A percentile compares a stretch with the other conserved stretches of the same genome.
Evolutionary conservation across 1,139 yeast species (phyloP).

Genomic region (Debaryomyces nepalensis): DNA sequence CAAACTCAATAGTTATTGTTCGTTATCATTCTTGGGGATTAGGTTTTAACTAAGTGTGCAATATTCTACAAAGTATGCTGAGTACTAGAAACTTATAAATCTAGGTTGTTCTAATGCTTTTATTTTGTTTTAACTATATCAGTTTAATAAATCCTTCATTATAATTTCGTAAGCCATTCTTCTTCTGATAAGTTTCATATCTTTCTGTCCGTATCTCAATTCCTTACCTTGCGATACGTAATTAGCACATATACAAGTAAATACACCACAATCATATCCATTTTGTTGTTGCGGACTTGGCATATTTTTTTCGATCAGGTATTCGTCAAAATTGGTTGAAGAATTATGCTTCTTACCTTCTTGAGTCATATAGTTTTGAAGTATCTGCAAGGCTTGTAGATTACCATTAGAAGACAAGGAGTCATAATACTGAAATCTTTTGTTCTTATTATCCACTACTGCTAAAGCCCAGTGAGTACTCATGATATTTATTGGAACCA

Average conservation of each 20-base stretch:
- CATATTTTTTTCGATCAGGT: slow-evolving; percentile 38
- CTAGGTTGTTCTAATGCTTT: too few relatives aligned
- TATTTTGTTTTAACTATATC: too few relatives aligned
- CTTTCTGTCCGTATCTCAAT: slow-evolving; percentile 64
- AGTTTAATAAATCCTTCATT: slow-evolving; percentile 21
- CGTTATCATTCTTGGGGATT: slow-evolving; percentile 19
- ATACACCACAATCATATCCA: slow-evolving; percentile 96
- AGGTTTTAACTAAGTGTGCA: slow-evolving; percentile 12
- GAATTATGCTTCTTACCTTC: slow-evolving; percentile 55
- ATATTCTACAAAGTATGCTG: too few relatives aligned
- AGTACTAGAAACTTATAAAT: too few relatives aligned
- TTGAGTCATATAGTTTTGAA: slow-evolving; percentile 63
- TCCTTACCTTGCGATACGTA: slow-evolving; percentile 54
- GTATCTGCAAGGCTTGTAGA: slow-evolving; percentile 53
- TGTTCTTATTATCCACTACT: slow-evolving; percentile 64
- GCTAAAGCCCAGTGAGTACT: slow-evolving; percentile 95
- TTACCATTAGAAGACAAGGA: slow-evolving; percentile 68
- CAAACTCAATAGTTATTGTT: slow-evolving; percentile 11
- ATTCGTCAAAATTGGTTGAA: slow-evolving; percentile 35
- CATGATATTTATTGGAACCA: slow-evolving; percentile 83
- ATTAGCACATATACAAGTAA: slow-evolving; percentile 79
- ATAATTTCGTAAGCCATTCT: slow-evolving; percentile 66
- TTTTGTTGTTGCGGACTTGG: slow-evolving; percentile 85
- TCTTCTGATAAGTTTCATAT: slow-evolving; percentile 70
- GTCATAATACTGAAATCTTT: slow-evolving; percentile 73